Percentiles rank a stretch among this genome's conserved stretches.
These are phyloP conservation scores for Chondrus crispus DNA, from an alignment of 23 red algal genomes.

Conservation along the genomic window DNA sequence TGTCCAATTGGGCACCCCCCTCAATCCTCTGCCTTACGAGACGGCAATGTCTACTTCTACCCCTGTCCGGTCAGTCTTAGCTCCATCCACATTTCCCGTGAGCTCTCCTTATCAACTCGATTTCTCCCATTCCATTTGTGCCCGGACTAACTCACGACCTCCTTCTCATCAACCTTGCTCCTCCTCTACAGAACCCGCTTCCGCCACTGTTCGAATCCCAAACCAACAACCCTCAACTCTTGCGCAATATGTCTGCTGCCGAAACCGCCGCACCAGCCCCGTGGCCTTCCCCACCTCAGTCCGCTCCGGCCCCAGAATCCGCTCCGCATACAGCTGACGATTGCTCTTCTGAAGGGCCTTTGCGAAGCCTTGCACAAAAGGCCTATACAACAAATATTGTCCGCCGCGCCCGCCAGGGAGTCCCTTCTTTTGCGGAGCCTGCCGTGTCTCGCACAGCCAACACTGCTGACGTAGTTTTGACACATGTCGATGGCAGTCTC, in stretches of 20 bases:
- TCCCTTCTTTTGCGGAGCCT: not conserved
- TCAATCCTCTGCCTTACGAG: no score
- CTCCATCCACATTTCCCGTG: no score
- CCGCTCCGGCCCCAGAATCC: not conserved
- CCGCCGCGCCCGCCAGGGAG: not conserved
- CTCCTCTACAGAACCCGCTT: no score
- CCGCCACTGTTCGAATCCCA: no score
- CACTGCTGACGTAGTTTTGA: not conserved
- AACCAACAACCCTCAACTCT: not conserved
- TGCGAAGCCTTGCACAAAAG: not conserved
- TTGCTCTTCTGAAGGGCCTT: not conserved
- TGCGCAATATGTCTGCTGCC: not conserved
- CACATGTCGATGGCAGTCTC: not conserved
- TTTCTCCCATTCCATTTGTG: no score
- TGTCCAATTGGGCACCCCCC: no score
- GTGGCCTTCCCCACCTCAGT: not conserved
- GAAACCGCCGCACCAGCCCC: not conserved
- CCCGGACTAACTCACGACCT: no score
- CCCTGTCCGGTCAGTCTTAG: no score
- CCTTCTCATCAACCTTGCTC: no score
- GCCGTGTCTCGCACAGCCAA: not conserved
- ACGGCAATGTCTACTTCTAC: no score
- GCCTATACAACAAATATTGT: not conserved
- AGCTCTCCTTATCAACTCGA: no score
- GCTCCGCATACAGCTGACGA: not conserved